These are phyloP conservation scores for Botrytis cinerea DNA, from an alignment of 2,329 filamentous ascomycete genomes.

Conservation along the genomic window DNA sequence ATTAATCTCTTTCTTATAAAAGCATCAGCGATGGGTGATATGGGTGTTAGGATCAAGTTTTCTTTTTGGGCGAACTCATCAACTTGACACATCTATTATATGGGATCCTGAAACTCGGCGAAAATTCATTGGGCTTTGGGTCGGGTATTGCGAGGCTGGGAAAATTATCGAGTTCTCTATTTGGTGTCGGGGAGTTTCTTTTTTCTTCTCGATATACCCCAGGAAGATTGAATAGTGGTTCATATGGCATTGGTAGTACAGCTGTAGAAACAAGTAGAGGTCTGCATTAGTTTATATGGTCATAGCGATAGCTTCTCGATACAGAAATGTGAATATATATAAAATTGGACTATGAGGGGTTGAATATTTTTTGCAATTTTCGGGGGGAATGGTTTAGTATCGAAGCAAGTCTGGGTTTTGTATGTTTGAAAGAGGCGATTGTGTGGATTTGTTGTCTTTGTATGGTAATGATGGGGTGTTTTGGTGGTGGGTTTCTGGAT, in stretches of 20 bases:
- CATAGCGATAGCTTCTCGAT: background rate
- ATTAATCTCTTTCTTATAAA: background rate
- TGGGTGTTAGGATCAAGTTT: background rate
- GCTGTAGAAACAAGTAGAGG: background rate
- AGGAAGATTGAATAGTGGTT: background rate
- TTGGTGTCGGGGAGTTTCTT: background rate
- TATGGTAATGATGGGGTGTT: background rate
- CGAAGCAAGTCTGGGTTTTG: background rate
- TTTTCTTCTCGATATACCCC: background rate
- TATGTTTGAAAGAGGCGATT: background rate
- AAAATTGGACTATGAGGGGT: background rate
- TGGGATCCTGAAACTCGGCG: background rate
- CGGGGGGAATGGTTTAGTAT: background rate
- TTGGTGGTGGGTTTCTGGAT: background rate
- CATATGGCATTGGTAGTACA: background rate
- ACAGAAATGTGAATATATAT: background rate
- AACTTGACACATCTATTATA: no score
- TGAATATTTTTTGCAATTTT: background rate
- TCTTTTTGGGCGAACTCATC: background rate
- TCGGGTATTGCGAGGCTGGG: background rate
- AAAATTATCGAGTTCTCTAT: background rate
- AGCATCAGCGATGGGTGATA: background rate
- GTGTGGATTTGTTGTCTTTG: background rate
- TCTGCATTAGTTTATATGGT: background rate
- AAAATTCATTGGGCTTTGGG: background rate